Conservation (phyloP, 2,329 filamentous ascomycete species). For the Ophiostoma ips region DNA sequence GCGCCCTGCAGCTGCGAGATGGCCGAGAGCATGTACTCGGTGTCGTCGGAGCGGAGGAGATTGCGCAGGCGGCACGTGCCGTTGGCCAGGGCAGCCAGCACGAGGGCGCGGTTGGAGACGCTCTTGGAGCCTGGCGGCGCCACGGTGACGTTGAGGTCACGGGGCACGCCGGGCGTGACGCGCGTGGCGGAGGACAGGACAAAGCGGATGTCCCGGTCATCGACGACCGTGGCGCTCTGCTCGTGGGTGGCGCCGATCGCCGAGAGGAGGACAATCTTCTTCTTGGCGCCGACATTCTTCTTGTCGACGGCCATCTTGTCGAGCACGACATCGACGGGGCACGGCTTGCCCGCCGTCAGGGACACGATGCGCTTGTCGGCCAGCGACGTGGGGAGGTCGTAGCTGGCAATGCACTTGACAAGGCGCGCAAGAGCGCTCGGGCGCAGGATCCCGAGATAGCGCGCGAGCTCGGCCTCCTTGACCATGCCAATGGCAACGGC, state of each 20-base stretch:
- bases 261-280: slow-evolving; percentile 88
- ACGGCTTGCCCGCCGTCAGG: slow-evolving; percentile 73
- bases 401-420: slow-evolving; percentile 87
- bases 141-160: slow-evolving; percentile 51
- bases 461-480: slow-evolving; percentile 86
- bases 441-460: slow-evolving; percentile 72
- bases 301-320: slow-evolving; percentile 97
- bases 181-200: slow-evolving; percentile 68
- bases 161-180: slow-evolving; percentile 58
- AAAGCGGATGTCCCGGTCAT: slow-evolving; percentile 69
- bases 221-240: slow-evolving; percentile 75
- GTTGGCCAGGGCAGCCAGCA: slow-evolving; percentile 80
- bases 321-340: slow-evolving; percentile 72
- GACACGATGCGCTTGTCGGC: slow-evolving; percentile 71
- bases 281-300: slow-evolving; percentile 91
- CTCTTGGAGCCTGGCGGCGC: slow-evolving; percentile 93
- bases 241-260: slow-evolving; percentile 83
- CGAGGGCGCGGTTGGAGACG: slow-evolving; percentile 86
- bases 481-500: slow-evolving; percentile 97
- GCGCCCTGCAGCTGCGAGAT: slow-evolving; percentile 73
- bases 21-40: slow-evolving; percentile 93
- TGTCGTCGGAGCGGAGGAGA: slow-evolving; percentile 89
- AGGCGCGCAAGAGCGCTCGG: slow-evolving; percentile 80
- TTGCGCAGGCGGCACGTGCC: slow-evolving; percentile 85
- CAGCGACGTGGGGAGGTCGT: slow-evolving; percentile 74